phyloP scores from a whole-genome alignment of 2,329 filamentous ascomycete species.

The Mycosphaerella sp. region DNA sequence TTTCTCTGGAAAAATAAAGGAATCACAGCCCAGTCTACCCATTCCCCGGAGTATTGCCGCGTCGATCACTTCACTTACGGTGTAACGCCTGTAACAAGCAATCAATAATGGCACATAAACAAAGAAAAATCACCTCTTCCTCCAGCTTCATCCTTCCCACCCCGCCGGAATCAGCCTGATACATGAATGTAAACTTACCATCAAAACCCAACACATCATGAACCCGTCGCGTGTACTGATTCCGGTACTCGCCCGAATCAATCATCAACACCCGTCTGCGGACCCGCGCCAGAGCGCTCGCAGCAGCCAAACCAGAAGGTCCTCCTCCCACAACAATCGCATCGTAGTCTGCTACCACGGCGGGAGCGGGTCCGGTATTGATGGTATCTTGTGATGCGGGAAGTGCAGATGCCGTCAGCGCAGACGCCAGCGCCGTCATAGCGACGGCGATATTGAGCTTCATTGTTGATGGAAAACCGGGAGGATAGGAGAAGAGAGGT shows the following conservation, averaged over 20 bases:
- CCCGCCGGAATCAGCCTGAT: neutral
- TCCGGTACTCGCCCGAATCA: conserved; percentile 21
- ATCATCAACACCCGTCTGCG: conserved; percentile 20
- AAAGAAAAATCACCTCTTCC: too few species aligned
- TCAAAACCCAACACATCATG: conserved; percentile 20
- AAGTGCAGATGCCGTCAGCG: neutral
- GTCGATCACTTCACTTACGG: too few species aligned
- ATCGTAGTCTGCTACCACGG: conserved; percentile 12
- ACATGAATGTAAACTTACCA: neutral
- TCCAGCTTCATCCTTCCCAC: too few species aligned
- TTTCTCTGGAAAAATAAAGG: too few species aligned
- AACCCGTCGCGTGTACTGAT: conserved; percentile 19
- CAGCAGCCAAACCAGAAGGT: conserved; percentile 22
- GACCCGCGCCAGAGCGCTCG: conserved; percentile 21
- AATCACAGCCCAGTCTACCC: too few species aligned
- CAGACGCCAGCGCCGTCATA: neutral
- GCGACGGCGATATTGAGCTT: neutral
- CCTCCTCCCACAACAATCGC: conserved; percentile 16
- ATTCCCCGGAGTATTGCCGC: too few species aligned
- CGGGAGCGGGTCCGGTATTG: neutral
- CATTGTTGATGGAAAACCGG: neutral
- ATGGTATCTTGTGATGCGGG: neutral
- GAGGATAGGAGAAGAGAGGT: neutral
- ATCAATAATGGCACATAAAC: too few species aligned
- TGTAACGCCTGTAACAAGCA: too few species aligned